phyloP scores from a whole-genome alignment of 148 eudicot genomes.

The Nepenthes mirabilis region DNA sequence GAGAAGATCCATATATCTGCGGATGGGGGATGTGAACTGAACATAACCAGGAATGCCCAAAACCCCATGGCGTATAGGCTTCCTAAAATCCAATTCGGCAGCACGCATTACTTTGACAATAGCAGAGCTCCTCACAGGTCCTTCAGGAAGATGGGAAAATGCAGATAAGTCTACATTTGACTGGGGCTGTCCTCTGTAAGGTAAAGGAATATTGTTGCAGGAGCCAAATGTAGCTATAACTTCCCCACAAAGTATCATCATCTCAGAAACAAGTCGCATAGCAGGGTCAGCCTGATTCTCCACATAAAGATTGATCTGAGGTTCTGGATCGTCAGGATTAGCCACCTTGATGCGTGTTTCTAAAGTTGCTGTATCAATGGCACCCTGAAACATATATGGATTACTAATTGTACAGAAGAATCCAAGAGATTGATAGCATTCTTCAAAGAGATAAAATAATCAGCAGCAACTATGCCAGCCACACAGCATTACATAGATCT shows the following conservation, averaged over 20 bases:
- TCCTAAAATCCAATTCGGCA: conserved; percentile 90
- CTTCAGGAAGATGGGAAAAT: conserved; percentile 94
- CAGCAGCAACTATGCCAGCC: too few species aligned
- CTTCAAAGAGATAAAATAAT: neutral
- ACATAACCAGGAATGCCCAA: conserved; percentile 97
- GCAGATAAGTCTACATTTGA: conserved; percentile 68
- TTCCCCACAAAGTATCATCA: conserved; percentile 99
- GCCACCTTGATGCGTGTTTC: conserved; percentile 82
- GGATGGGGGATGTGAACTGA: conserved; percentile 96
- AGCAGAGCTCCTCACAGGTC: conserved; percentile 78
- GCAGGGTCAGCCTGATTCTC: conserved; percentile 89
- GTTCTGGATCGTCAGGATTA: conserved; percentile 87
- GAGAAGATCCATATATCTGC: conserved; percentile 97
- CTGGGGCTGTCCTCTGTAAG: conserved; percentile 88
- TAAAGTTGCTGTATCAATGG: conserved; percentile 66
- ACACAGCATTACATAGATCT: too few species aligned
- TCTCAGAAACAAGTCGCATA: conserved; percentile 93
- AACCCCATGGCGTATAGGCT: conserved; percentile 78
- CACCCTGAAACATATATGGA: conserved; percentile 47
- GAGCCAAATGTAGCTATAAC: conserved; percentile 82
- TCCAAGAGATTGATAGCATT: neutral
- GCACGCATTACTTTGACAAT: conserved; percentile 73
- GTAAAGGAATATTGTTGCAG: conserved; percentile 56
- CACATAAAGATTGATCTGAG: conserved; percentile 72
- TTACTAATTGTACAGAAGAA: neutral